phyloP scores from a whole-genome alignment of 2,329 filamentous ascomycete genomes.

The Claviceps paspali region DNA sequence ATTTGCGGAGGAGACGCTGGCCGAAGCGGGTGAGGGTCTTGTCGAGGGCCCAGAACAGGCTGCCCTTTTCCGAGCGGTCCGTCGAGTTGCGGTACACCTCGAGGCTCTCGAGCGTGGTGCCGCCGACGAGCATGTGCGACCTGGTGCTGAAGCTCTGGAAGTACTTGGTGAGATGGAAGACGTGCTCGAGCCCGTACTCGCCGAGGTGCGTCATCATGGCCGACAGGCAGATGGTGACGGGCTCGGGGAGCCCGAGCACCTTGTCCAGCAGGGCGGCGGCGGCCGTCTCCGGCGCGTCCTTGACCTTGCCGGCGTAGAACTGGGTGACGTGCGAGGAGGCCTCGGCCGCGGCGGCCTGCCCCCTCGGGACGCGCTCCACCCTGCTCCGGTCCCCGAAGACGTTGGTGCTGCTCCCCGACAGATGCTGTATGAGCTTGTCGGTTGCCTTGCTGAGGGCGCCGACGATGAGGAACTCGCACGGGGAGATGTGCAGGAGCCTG shows the following conservation, averaged over 20 bases:
- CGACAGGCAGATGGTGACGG: conserved; percentile 81
- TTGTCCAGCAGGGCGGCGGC: conserved; percentile 62
- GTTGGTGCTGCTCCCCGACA: conserved; percentile 79
- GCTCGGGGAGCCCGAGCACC: conserved; percentile 69
- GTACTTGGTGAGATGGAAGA: conserved; percentile 92
- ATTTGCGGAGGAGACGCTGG: conserved; percentile 75
- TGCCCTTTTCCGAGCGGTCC: conserved; percentile 70
- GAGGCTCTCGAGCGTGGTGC: conserved; percentile 82
- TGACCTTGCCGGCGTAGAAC: conserved; percentile 82
- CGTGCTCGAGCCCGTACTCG: conserved; percentile 86
- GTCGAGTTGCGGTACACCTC: conserved; percentile 95
- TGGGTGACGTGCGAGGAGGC: conserved; percentile 78
- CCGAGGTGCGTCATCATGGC: conserved; percentile 90
- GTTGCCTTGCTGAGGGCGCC: conserved; percentile 81
- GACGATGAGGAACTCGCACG: conserved; percentile 87
- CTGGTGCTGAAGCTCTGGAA: conserved; percentile 90
- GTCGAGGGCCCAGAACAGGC: conserved; percentile 89
- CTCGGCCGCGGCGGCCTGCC: conserved; percentile 70
- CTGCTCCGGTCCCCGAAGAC: conserved; percentile 84
- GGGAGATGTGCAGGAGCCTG: conserved; percentile 83
- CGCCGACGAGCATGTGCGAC: conserved; percentile 91
- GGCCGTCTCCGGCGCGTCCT: conserved; percentile 40
- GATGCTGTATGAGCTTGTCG: conserved; percentile 79
- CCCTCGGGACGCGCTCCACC: conserved; percentile 61
- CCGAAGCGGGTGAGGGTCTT: conserved; percentile 85